Conservation (phyloP, 2,329 filamentous ascomycete genomes). For the Exophiala sideris region DNA sequence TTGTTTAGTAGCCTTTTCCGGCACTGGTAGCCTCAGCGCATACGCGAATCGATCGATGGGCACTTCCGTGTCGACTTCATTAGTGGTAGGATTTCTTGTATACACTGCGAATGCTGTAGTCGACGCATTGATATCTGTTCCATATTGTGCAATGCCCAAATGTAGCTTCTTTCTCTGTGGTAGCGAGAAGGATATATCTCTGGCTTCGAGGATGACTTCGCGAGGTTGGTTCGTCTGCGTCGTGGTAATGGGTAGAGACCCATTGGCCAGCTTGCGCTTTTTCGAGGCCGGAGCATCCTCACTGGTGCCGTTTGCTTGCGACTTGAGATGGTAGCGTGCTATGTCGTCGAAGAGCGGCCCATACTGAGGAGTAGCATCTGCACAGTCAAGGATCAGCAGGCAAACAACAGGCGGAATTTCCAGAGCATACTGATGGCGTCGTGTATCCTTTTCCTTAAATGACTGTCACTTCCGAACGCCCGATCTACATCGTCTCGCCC, state of each 20-base stretch:
- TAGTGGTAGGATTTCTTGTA: conserved; percentile 49
- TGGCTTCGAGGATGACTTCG: conserved; percentile 41
- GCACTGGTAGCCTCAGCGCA: conserved; percentile 60
- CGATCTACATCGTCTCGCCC: conserved; percentile 9
- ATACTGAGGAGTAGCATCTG: conserved; percentile 17
- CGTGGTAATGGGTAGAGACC: conserved; percentile 15
- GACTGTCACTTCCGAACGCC: conserved; percentile 14
- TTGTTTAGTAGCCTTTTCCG: conserved; percentile 62
- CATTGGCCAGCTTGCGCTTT: conserved; percentile 50
- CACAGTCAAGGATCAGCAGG: too few species aligned
- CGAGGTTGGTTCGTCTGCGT: conserved; percentile 28
- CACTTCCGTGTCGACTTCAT: conserved; percentile 53
- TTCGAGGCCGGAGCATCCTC: conserved; percentile 39
- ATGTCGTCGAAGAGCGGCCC: conserved; percentile 48
- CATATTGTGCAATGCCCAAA: conserved; percentile 52
- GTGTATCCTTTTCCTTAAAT: conserved; percentile 19
- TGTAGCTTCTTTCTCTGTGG: conserved; percentile 63
- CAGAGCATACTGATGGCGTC: conserved; percentile 18
- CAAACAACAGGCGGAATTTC: too few species aligned
- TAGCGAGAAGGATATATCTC: conserved; percentile 59
- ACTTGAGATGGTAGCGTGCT: conserved; percentile 42
- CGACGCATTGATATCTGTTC: conserved; percentile 8
- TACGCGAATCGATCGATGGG: conserved; percentile 42
- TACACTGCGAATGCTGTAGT: conserved; percentile 39
- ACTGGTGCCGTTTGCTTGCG: conserved; percentile 16